Evolutionary conservation across 495 filamentous ascomycete species (phyloP), one percentile per base, ranked within the genome.

Genomic region (Penicillium samsonianum): DNA sequence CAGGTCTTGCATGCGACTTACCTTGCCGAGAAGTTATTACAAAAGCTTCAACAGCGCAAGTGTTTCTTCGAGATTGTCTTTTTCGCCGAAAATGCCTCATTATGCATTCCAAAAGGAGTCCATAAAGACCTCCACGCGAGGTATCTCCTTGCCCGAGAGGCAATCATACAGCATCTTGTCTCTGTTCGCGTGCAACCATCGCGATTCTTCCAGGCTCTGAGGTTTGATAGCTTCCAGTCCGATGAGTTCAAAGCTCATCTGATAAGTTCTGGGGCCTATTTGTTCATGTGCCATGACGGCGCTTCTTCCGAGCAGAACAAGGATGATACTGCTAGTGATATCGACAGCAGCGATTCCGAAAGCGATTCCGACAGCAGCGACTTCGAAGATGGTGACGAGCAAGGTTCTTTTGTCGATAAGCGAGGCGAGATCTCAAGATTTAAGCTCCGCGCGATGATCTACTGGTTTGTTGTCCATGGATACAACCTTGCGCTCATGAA

Each of bases 1-100:
- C 89, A 91, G 61, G 58, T 91, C 9, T 70, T 92, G 0, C 89
- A 92, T 65, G 85, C 84, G 0, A 79, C 84, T 2, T 89, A 87
- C 61, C 73, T 80, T 8, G 85, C 90, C 0, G 89, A 92, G 62
- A 70, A 63, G 23, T 82, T 91, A 53, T 70, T 92, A 16, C 62
- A 75, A 17, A 78, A 82, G 49, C 76, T 91, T 14, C 63, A 71
- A 35, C 73, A 80, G 43, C 75, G 87, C 41, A 84, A 84, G 51
- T 91, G 88, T 66, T 79, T 79, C 43, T 91, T 89, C 62, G 77
- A 90, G 25, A 68, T 91, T 49, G 79, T 84, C 4, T 92, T 90
- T 67, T 87, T 91, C 64, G 78, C 84, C 17, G 58, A 70, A 48
- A 57, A 65, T 52, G 44, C 59, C 0, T 33, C 38, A 3, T 26